Percentiles rank a stretch among this genome's conserved stretches.
Evolutionary conservation across 495 filamentous ascomycete genomes (phyloP).

Genomic region (Entonaema liquescens): DNA sequence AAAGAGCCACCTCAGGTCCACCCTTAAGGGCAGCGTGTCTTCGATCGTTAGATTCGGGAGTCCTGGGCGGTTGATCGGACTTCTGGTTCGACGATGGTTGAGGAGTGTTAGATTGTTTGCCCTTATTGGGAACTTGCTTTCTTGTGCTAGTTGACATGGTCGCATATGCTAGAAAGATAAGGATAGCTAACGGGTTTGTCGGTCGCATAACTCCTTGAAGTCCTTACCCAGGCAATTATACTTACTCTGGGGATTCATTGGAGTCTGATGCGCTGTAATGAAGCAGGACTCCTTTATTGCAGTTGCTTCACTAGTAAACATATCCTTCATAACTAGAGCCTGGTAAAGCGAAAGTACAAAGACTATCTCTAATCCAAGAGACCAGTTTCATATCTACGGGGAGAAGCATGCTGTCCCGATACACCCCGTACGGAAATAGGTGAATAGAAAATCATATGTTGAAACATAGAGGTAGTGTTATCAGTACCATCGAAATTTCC

Average conservation of each 20-base stretch:
- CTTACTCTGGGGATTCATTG: neutral
- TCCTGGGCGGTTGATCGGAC: neutral
- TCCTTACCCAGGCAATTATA: neutral
- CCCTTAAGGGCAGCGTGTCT: constrained; percentile 27
- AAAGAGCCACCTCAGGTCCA: neutral
- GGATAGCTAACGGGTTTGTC: neutral
- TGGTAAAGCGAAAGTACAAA: neutral
- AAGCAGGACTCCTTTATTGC: neutral
- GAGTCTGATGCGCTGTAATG: neutral
- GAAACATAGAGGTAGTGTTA: neutral
- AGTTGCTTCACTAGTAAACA: neutral
- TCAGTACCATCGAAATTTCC: neutral
- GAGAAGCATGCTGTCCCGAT: neutral
- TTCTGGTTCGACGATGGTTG: neutral
- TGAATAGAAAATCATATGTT: neutral
- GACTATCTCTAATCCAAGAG: neutral
- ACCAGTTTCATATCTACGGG: neutral
- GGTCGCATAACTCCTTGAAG: neutral
- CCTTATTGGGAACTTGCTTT: neutral
- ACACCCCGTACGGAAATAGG: neutral
- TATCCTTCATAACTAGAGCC: neutral
- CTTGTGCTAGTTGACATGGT: neutral
- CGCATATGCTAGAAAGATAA: neutral
- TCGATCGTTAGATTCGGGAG: neutral
- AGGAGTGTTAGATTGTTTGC: neutral